These are phyloP conservation scores for Malbranchea zuffiana DNA, from an alignment of 2,329 filamentous ascomycete species.

Conservation along the genomic window DNA sequence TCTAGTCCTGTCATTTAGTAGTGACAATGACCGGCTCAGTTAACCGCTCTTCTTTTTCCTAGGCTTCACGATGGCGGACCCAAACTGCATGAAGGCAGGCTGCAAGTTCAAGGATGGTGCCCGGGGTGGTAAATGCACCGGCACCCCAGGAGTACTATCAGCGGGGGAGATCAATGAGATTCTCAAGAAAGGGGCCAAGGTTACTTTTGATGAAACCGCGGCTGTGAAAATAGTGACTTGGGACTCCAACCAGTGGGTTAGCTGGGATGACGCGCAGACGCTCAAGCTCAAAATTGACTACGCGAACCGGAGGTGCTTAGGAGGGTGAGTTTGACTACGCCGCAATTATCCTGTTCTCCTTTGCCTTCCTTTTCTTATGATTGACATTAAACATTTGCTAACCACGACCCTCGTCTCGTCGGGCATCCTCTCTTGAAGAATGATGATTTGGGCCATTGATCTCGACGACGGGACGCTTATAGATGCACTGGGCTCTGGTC, in stretches of 20 bases:
- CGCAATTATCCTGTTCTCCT: no score
- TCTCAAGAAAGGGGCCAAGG: conserved; percentile 16
- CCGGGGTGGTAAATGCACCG: conserved; percentile 22
- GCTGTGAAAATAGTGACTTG: conserved; percentile 21
- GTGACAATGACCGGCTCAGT: background rate
- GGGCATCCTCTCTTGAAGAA: background rate
- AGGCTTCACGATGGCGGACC: conserved; percentile 17
- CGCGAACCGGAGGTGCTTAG: conserved; percentile 24
- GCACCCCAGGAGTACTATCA: conserved; percentile 21
- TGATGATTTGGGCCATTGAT: conserved; percentile 11
- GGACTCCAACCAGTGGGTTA: conserved; percentile 23
- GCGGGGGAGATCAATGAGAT: conserved; percentile 26
- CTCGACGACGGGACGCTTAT: conserved; percentile 9
- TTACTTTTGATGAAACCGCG: conserved; percentile 18
- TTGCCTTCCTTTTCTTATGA: background rate
- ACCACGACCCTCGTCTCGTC: background rate
- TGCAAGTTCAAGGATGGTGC: conserved; percentile 24
- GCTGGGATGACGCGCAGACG: conserved; percentile 27
- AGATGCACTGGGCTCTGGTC: conserved; percentile 2
- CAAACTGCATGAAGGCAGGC: conserved; percentile 21
- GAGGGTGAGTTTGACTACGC: conserved; percentile 20
- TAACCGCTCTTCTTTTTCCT: background rate
- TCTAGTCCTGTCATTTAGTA: no score
- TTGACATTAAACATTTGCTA: background rate
- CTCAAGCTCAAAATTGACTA: conserved; percentile 25